phyloP scores from a whole-genome alignment of 2,329 filamentous ascomycete species.

The Scorias spongiosa region DNA sequence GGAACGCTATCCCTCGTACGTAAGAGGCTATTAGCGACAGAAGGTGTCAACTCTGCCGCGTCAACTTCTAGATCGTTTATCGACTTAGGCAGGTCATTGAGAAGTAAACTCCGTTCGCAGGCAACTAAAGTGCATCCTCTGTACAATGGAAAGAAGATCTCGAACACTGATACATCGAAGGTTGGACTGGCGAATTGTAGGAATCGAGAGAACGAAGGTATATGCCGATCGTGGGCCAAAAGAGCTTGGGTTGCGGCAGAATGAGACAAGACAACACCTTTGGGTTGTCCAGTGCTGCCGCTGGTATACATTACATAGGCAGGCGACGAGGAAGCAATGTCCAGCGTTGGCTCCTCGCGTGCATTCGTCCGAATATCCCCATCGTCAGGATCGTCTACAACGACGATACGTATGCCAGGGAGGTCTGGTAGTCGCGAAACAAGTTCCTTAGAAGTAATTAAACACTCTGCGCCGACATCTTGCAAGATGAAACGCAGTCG shows the following conservation, averaged over 20 bases:
- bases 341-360: conserved; percentile 11
- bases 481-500: conserved; percentile 63
- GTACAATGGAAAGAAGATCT: conserved; percentile 78
- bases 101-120: conserved; percentile 52
- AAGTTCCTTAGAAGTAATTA: conserved; percentile 47
- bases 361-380: conserved; percentile 19
- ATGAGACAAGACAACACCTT: conserved; percentile 75
- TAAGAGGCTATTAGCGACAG: conserved; percentile 65
- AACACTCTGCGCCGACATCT: conserved; percentile 56
- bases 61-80: conserved; percentile 56
- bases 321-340: conserved; percentile 20
- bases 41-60: conserved; percentile 78
- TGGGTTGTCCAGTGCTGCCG: conserved; percentile 75
- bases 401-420: conserved; percentile 23
- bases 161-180: conserved; percentile 89
- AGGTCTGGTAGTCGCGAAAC: conserved; percentile 23
- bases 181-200: conserved; percentile 85
- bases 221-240: conserved; percentile 62
- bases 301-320: conserved; percentile 94
- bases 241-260: conserved; percentile 65
- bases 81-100: conserved; percentile 57
- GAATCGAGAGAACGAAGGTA: conserved; percentile 64
- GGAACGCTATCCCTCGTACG: conserved; percentile 53
- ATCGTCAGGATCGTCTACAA: conserved; percentile 22
- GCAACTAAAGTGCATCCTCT: conserved; percentile 59